phyloP scores from a whole-genome alignment of 2,329 filamentous ascomycete species.

The Diplocarpon mali region DNA sequence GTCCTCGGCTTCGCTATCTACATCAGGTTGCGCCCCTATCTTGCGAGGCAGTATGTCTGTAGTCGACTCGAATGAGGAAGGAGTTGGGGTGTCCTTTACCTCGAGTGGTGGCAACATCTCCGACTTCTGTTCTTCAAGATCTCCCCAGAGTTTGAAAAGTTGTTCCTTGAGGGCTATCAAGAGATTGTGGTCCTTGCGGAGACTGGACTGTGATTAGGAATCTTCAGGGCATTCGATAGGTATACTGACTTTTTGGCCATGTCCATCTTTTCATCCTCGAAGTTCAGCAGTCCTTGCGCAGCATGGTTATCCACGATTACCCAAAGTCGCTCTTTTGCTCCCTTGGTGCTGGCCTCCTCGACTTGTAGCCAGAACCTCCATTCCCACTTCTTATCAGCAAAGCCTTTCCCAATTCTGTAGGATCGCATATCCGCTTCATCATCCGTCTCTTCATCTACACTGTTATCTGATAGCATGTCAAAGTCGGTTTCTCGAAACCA shows the following conservation, averaged over 20 bases:
- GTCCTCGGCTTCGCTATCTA: constrained; percentile 20
- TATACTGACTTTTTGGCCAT: constrained; percentile 33
- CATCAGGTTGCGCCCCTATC: constrained; percentile 19
- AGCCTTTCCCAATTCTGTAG: constrained; percentile 16
- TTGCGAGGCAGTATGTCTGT: constrained; percentile 3
- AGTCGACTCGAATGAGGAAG: constrained; percentile 8
- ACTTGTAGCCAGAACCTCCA: constrained; percentile 77
- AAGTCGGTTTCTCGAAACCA: constrained; percentile 36
- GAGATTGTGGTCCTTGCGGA: constrained; percentile 39
- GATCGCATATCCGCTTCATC: constrained; percentile 14
- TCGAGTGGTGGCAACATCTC: constrained; percentile 17
- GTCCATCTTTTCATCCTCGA: constrained; percentile 34
- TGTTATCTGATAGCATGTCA: constrained; percentile 37
- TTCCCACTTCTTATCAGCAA: constrained; percentile 45
- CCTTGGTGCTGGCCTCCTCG: constrained; percentile 48
- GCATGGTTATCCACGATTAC: constrained; percentile 52
- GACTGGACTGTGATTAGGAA: constrained; percentile 30
- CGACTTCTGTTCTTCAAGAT: constrained; percentile 62
- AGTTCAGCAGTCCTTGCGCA: constrained; percentile 43
- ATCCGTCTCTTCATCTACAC: constrained; percentile 24
- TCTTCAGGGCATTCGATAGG: background rate
- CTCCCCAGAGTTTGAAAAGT: constrained; percentile 74
- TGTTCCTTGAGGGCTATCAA: constrained; percentile 52
- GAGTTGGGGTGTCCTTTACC: background rate
- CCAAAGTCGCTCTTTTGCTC: constrained; percentile 43